Evolutionary conservation across 768 basidiomycete species (phyloP), one percentile per base, ranked within the genome.

Genomic region (Mycena venus): DNA sequence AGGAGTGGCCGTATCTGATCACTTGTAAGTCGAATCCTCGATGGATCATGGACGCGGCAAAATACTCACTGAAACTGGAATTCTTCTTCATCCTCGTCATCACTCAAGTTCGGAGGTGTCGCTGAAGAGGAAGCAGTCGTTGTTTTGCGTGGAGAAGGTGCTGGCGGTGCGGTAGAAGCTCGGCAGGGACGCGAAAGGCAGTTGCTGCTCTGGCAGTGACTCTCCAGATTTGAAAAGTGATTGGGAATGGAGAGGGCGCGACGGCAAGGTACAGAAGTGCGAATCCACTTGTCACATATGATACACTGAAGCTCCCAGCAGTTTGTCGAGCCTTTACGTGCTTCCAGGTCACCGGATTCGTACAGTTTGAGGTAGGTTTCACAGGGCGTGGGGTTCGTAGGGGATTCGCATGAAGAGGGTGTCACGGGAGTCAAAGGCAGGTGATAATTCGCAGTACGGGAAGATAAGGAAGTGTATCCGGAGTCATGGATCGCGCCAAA

Each of bases 1-100:
- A 56, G 14, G 65, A 63, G 40, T 51, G 49, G 10, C 32, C 23
- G 42, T 51, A 34, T 42, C 60, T 66, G n/a, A 23, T 34, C 11
- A 5, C 3, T 51, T 5, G 12, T 36, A 29, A 53, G 49, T 19
- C 10, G 12, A 34, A 51, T 36, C 9, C 10, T 51, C 23, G 34
- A 17, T 17, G 15, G 12, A 42, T 42, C 12, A 10, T 4, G 9
- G 4, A 11, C n/a, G n/a, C n/a, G n/a, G n/a, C n/a, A n/a, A 15
- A 47, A 47, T 44, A 65, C 44, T 15, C 40, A 65, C 64, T 65
- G 64, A n/a, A 53, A 65, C 10, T 65, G 14, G 14, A 65, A 65
- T 4, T 51, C 40, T 2, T 63, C 61, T 1, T 63, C 64, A 2
- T 51, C 49, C 23, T 65, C 64, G 2, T 53, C 49, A 3, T 65